Conservation (phyloP, 129 eudicot genomes). For the Sambucus nigra region DNA sequence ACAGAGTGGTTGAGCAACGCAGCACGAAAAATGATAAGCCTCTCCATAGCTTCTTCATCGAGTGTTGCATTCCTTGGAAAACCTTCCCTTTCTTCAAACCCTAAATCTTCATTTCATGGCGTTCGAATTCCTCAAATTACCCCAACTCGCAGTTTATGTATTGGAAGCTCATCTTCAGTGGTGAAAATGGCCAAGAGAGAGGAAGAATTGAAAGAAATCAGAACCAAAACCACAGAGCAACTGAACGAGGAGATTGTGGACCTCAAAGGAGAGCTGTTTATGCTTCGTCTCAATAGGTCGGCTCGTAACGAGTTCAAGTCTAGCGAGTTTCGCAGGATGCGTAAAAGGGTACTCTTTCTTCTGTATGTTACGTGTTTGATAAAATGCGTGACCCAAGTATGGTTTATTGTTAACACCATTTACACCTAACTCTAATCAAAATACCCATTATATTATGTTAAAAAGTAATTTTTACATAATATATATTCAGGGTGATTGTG, state of each 20-base stretch:
- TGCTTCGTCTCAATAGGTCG: conserved; percentile 78
- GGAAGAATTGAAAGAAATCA: conserved; percentile 70
- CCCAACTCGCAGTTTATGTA: conserved; percentile 9
- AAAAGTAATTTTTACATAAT: no score
- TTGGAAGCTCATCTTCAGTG: conserved; percentile 26
- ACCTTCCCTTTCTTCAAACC: conserved; percentile 21
- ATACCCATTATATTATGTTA: no score
- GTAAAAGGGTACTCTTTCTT: conserved; percentile 65
- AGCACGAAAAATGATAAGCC: conserved; percentile 26
- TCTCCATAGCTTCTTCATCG: conserved; percentile 29
- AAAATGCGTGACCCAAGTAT: background rate
- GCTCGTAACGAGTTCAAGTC: conserved; percentile 86
- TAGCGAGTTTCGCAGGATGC: conserved; percentile 86
- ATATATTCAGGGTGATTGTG: no score
- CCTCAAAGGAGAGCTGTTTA: conserved; percentile 85
- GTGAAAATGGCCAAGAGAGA: conserved; percentile 75
- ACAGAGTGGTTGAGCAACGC: no score
- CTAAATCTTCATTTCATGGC: conserved; percentile 63
- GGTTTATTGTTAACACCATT: no score
- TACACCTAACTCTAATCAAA: no score
- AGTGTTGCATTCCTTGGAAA: conserved; percentile 25
- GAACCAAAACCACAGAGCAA: conserved; percentile 60
- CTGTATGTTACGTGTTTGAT: background rate
- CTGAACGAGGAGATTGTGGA: conserved; percentile 69
- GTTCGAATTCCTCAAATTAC: conserved; percentile 30